These are phyloP conservation scores for Boletus vermiculosoides DNA, from an alignment of 768 basidiomycete species.

Conservation along the genomic window DNA sequence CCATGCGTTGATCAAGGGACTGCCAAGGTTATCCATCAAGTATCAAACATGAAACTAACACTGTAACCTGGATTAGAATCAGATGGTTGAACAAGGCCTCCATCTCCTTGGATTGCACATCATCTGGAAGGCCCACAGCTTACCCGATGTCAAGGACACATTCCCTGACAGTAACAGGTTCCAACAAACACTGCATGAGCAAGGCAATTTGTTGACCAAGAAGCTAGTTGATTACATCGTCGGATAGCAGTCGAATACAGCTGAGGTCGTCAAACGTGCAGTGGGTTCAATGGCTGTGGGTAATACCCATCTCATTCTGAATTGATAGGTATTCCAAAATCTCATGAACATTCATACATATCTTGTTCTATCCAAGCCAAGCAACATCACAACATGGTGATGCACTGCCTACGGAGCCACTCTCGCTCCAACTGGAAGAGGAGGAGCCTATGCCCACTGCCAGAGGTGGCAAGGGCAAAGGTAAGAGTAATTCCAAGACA, in stretches of 20 bases:
- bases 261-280: conserved; percentile 77
- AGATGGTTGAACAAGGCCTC: conserved; percentile 91
- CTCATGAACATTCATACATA: conserved; percentile 79
- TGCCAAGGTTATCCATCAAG: conserved; percentile 87
- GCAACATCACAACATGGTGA: conserved; percentile 44
- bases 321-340: conserved; percentile 73
- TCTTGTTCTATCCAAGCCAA: conserved; percentile 63
- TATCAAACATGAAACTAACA: conserved; percentile 54
- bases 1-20: conserved; percentile 80
- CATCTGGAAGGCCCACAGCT: conserved; percentile 73
- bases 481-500: conserved; percentile 28
- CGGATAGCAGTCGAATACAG: conserved; percentile 81
- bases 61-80: neutral
- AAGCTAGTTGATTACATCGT: conserved; percentile 80
- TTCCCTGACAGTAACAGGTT: conserved; percentile 56
- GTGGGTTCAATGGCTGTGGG: conserved; percentile 45
- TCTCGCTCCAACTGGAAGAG: conserved; percentile 71
- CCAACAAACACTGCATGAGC: conserved; percentile 56
- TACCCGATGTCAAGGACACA: conserved; percentile 51
- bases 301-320: neutral
- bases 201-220: conserved; percentile 71
- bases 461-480: conserved; percentile 32
- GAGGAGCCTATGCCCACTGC: conserved; percentile 42
- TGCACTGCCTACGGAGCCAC: conserved; percentile 45
- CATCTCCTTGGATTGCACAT: conserved; percentile 75